These are phyloP conservation scores for Chaetomium olivaceum DNA, from an alignment of 2,329 filamentous ascomycete species.

Conservation along the genomic window DNA sequence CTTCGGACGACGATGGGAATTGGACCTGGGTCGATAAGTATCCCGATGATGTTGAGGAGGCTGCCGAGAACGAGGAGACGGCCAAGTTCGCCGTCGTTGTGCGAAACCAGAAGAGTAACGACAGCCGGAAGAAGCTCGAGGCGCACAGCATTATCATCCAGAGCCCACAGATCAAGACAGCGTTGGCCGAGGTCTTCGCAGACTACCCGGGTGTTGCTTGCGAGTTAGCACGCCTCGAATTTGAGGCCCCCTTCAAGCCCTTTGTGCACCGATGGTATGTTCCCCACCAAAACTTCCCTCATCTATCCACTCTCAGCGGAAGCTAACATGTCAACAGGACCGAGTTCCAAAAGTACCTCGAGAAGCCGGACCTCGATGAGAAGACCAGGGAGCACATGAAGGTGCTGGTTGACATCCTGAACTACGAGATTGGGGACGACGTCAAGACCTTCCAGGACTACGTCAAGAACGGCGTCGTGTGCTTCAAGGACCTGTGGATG, in stretches of 20 bases:
- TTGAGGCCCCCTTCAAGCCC: constrained; percentile 60
- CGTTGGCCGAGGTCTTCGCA: constrained; percentile 55
- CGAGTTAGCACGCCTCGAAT: constrained; percentile 60
- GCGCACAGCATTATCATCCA: constrained; percentile 66
- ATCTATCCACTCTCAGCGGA: background rate
- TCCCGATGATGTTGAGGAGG: constrained; percentile 55
- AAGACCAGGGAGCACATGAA: constrained; percentile 49
- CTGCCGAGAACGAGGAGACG: constrained; percentile 62
- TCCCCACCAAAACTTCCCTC: background rate
- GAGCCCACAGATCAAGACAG: constrained; percentile 59
- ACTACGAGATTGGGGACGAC: constrained; percentile 52
- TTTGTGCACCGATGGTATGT: constrained; percentile 63
- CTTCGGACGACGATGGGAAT: constrained; percentile 50
- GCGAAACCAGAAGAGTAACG: constrained; percentile 57
- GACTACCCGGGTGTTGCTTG: constrained; percentile 63
- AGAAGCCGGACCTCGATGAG: constrained; percentile 45
- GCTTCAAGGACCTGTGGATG: constrained; percentile 55
- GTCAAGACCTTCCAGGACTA: constrained; percentile 55
- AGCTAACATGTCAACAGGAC: constrained; percentile 37
- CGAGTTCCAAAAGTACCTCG: constrained; percentile 44
- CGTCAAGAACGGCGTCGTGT: constrained; percentile 54
- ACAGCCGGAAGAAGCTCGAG: constrained; percentile 60
- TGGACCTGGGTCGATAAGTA: constrained; percentile 58
- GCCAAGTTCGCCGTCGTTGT: constrained; percentile 62
- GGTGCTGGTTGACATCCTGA: constrained; percentile 50